Evolutionary conservation across 768 basidiomycete genomes (phyloP).

Genomic region (Tricholoma furcatifolium): DNA sequence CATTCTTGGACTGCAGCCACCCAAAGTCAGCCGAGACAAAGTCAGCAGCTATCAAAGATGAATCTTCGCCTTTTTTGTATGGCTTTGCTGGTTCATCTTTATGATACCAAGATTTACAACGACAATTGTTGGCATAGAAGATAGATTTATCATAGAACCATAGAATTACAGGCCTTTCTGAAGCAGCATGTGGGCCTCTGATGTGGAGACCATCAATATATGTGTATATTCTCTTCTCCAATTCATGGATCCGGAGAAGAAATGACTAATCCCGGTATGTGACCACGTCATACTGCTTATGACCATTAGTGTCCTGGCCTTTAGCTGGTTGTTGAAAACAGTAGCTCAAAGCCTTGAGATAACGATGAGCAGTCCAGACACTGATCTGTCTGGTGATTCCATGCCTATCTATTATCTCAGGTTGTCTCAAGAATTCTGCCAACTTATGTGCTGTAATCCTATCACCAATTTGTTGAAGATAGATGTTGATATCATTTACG

Average conservation of each 20-base stretch:
- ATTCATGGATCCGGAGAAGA: constrained; percentile 15
- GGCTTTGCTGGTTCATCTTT: constrained; percentile 19
- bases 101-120: constrained; percentile 21
- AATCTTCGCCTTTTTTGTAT: constrained; percentile 27
- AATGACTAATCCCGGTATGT: constrained; percentile 25
- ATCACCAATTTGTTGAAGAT: constrained; percentile 24
- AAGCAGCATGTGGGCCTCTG: background rate
- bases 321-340: background rate
- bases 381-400: constrained; percentile 3
- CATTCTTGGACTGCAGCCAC: constrained; percentile 15
- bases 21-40: no score
- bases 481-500: constrained; percentile 21
- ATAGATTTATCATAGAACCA: constrained; percentile 24
- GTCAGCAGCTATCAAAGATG: constrained; percentile 31
- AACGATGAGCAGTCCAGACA: background rate
- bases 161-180: background rate
- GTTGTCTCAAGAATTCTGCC: constrained; percentile 18
- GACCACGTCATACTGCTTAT: constrained; percentile 33
- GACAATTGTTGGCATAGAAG: constrained; percentile 24
- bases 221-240: constrained; percentile 7
- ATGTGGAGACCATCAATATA: constrained; percentile 7
- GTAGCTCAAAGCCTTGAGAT: background rate
- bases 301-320: constrained; percentile 18
- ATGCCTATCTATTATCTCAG: background rate
- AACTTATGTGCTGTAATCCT: constrained; percentile 24